Conservation (phyloP, 352 stramenopile species). For the Phytopythium montanum region DNA sequence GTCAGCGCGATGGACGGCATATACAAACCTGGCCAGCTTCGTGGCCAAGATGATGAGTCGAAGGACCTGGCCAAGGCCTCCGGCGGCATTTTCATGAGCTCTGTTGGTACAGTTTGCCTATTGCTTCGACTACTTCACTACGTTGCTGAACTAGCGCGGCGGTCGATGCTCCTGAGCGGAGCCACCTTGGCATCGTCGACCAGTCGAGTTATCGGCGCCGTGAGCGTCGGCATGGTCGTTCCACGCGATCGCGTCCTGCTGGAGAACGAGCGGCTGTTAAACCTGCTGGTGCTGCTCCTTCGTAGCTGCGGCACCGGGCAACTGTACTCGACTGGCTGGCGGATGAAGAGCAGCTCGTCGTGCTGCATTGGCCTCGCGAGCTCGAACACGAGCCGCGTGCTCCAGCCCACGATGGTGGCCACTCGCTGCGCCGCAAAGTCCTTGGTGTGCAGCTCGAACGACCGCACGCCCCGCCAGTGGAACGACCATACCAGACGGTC, state of each 20-base stretch:
- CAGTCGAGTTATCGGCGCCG: background rate
- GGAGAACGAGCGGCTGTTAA: background rate
- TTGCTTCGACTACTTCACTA: too few species aligned
- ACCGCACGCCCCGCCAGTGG: background rate
- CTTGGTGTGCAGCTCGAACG: constrained; percentile 17
- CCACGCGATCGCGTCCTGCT: background rate
- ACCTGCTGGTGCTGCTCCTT: background rate
- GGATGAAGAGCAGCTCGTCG: constrained; percentile 20
- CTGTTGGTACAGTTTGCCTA: constrained; percentile 90
- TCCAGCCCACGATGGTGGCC: constrained; percentile 19
- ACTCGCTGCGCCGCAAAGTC: constrained; percentile 17
- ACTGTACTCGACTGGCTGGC: constrained; percentile 15
- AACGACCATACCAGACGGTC: constrained; percentile 17
- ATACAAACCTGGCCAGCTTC: constrained; percentile 97
- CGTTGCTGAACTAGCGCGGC: background rate
- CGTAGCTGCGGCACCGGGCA: constrained; percentile 2
- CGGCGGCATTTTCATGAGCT: constrained; percentile 95
- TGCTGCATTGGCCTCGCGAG: constrained; percentile 6
- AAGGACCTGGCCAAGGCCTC: constrained; percentile 91
- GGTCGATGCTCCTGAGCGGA: background rate
- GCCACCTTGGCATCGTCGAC: background rate
- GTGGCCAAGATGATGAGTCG: constrained; percentile 98
- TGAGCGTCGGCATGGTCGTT: background rate
- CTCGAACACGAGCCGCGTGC: constrained; percentile 16
- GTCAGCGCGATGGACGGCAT: constrained; percentile 98